Evolutionary conservation across 768 basidiomycete genomes (phyloP).

Genomic region (Agaricus subrufescens): DNA sequence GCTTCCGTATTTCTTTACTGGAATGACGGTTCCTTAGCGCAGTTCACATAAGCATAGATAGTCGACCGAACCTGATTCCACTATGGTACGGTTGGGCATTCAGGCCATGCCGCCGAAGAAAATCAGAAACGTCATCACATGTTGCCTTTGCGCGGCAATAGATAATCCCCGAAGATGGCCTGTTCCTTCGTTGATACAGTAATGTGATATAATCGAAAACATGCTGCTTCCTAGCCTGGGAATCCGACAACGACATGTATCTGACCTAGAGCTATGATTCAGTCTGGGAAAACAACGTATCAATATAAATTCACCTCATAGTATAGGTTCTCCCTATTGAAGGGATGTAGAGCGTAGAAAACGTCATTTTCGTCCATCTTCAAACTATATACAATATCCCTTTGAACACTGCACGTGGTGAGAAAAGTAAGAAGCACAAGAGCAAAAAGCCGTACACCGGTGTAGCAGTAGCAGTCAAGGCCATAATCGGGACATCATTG

Average conservation of each 20-base stretch:
- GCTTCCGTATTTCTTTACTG: constrained; percentile 49
- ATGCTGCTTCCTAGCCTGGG: constrained; percentile 54
- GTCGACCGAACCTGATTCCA: constrained; percentile 47
- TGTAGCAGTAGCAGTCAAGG: constrained; percentile 82
- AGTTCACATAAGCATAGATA: not conserved
- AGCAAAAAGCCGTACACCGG: constrained; percentile 38
- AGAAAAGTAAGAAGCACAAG: not conserved
- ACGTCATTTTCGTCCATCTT: constrained; percentile 53
- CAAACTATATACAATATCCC: constrained; percentile 66
- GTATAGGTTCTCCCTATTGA: constrained; percentile 75
- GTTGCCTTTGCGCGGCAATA: constrained; percentile 68
- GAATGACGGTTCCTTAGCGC: not conserved
- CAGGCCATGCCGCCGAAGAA: constrained; percentile 62
- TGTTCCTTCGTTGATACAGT: constrained; percentile 54
- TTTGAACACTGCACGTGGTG: constrained; percentile 51
- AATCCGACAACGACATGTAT: constrained; percentile 52
- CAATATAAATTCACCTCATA: constrained; percentile 54
- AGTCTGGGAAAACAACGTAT: not conserved
- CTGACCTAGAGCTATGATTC: constrained; percentile 42
- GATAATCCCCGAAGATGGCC: constrained; percentile 66
- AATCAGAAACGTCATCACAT: constrained; percentile 64
- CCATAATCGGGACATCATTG: constrained; percentile 77
- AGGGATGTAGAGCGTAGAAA: constrained; percentile 67
- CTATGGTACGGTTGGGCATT: constrained; percentile 72
- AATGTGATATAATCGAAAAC: constrained; percentile 62